phyloP scores from a whole-genome alignment of 2,329 filamentous ascomycete species.

The Venturia pyrina region DNA sequence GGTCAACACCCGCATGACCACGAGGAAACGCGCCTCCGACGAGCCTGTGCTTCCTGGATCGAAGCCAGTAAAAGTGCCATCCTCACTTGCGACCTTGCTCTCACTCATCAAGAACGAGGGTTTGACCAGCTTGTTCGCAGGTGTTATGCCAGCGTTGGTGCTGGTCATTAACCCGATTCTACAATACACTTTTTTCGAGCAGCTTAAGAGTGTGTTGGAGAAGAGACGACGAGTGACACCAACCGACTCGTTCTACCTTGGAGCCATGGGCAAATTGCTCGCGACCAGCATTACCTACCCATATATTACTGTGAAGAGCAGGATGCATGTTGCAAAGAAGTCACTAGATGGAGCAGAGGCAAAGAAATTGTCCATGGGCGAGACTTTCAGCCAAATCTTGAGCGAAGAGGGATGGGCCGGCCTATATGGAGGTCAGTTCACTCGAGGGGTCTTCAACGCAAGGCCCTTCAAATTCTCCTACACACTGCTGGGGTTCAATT shows the following conservation, averaged over 20 bases:
- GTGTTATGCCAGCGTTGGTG: slow-evolving; percentile 84
- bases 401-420: slow-evolving; percentile 84
- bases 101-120: slow-evolving; percentile 77
- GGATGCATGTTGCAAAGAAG: slow-evolving; percentile 83
- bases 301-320: slow-evolving; percentile 97
- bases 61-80: slow-evolving; percentile 42
- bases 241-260: slow-evolving; percentile 78
- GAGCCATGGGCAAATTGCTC: slow-evolving; percentile 86
- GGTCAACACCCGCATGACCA: slow-evolving; percentile 96
- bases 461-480: too few relatives aligned
- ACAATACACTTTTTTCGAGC: slow-evolving; percentile 98
- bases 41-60: slow-evolving; percentile 30
- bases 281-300: slow-evolving; percentile 93
- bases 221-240: slow-evolving; percentile 68
- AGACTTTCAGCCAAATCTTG: slow-evolving; percentile 69
- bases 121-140: slow-evolving; percentile 73
- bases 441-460: too few relatives aligned
- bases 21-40: slow-evolving; percentile 53
- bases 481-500: too few relatives aligned
- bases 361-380: slow-evolving; percentile 44
- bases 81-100: slow-evolving; percentile 72
- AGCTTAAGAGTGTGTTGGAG: slow-evolving; percentile 88
- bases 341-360: slow-evolving; percentile 58
- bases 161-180: slow-evolving; percentile 97
- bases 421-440: slow-evolving; percentile 75